phyloP scores from a whole-genome alignment of 495 filamentous ascomycete genomes.

The Penicillium parvum region DNA sequence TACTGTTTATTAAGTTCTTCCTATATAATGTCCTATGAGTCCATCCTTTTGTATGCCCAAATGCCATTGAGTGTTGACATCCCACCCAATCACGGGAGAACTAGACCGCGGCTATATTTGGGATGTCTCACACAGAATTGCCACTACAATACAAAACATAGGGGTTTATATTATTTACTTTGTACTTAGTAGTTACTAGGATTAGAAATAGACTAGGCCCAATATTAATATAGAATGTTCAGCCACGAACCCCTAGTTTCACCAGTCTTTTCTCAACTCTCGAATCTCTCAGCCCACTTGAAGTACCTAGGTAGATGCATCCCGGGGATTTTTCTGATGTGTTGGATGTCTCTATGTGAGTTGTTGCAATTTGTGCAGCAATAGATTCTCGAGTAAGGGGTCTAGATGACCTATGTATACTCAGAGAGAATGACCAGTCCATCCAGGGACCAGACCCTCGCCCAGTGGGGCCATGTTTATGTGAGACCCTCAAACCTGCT shows the following conservation, averaged over 20 bases:
- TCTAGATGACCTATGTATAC: background rate
- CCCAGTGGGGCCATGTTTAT: slow-evolving; percentile 2
- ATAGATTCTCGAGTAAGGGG: background rate
- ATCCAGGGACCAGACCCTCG: slow-evolving; percentile 7
- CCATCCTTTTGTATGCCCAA: background rate
- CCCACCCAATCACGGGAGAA: background rate
- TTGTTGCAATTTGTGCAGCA: slow-evolving; percentile 12
- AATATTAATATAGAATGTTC: too few species aligned
- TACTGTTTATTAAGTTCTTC: too few species aligned
- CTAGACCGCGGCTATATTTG: slow-evolving; percentile 25
- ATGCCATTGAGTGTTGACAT: background rate
- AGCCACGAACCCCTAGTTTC: slow-evolving; percentile 26
- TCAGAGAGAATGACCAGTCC: background rate
- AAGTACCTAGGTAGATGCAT: too few species aligned
- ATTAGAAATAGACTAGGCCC: too few species aligned
- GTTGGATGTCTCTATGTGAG: background rate
- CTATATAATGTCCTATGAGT: background rate
- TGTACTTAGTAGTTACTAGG: too few species aligned
- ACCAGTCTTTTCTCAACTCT: too few species aligned
- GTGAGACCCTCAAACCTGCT: slow-evolving; percentile 10
- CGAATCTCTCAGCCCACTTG: slow-evolving; percentile 4
- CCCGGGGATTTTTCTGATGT: background rate
- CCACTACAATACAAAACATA: background rate
- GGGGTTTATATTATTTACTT: too few species aligned
- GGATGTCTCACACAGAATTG: slow-evolving; percentile 19